Base-by-base conservation (phyloP, 2,329 filamentous ascomycete species). In the Microcera coccophila region DNA sequence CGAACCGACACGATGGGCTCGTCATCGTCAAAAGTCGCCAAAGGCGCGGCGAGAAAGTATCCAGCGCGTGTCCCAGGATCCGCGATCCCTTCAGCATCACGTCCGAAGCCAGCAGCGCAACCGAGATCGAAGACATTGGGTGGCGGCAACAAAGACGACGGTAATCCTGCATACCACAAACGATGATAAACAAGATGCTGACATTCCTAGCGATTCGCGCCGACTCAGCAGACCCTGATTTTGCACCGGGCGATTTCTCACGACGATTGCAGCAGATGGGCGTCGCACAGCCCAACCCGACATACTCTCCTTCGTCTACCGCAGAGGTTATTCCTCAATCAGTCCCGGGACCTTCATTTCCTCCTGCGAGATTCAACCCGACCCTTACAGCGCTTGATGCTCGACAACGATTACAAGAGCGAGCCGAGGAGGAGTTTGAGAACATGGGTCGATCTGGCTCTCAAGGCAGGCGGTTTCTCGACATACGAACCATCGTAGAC, bases 221-320 rank as follows among this genome's bases (percentile, higher is more conserved):
- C 29, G 69, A 74, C 44, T 62, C 62, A 26, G 52, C 54, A 47
- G 66, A 72, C 44, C 67, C 72, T n/a, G 67, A 74, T 52, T 54
- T 60, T 26, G 48, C 63, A 15, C 62, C 66, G 34, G 57, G 65
- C n/a, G 70, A 63, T 48, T 79, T 77, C 59, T 71, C 75, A 8
- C 62, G 63, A 37, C 75, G 77, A 14, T 68, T 81, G 4, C 68
- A 68, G 19, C 62, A 75, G 48, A 78, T 81, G 70, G 77, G 76
- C 55, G 64, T 78, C 21, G 76, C 69, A 8, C 68, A 75, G 36
- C 75, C 77, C 4, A 75, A 73, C 49, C 75, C 76, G 21, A 77
- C 73, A 4, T 72, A 68, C 36, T 79, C 75, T 5, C 65, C 72
- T 18, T 76, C 74, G 2, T 79, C 75, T 7, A 75, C 64, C 2